These are phyloP conservation scores for Pyracantha coccinea DNA, from an alignment of 331 rosid genomes.

Conservation along the genomic window DNA sequence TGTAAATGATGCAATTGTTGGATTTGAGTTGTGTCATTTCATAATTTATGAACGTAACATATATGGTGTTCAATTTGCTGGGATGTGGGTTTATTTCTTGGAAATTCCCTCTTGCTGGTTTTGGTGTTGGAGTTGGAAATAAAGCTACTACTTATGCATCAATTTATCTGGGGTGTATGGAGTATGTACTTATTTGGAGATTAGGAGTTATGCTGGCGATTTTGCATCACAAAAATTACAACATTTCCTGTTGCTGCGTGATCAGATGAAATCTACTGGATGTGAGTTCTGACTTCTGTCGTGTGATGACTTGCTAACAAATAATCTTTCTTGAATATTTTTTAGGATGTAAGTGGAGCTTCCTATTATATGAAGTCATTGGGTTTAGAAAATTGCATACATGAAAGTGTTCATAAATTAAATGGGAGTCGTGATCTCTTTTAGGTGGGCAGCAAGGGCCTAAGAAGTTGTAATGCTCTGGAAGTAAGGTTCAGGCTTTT, in stretches of 20 bases:
- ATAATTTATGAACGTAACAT: neutral
- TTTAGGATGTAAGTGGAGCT: neutral
- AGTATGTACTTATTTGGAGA: neutral
- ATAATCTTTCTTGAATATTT: neutral
- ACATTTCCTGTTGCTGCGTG: neutral
- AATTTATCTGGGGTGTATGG: neutral
- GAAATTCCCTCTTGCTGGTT: constrained; percentile 1
- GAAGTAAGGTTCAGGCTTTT: neutral
- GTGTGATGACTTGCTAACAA: neutral
- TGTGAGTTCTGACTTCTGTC: neutral
- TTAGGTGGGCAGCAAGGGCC: constrained; percentile 1
- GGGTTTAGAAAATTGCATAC: neutral
- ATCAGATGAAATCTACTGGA: neutral
- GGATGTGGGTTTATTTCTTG: neutral
- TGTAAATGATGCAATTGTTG: constrained; percentile 6
- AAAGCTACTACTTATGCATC: neutral
- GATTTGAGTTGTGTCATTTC: neutral
- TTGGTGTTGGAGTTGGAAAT: neutral
- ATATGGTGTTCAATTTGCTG: neutral
- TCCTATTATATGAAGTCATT: neutral
- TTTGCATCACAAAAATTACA: neutral
- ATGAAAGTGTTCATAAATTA: neutral
- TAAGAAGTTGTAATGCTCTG: neutral
- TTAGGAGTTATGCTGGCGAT: neutral
- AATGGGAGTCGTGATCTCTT: neutral